A percentile compares a stretch with the other conserved stretches of the same genome.
phyloP scores from a whole-genome alignment of 148 eudicot genomes.

The Rhododendron kiyosumense region DNA sequence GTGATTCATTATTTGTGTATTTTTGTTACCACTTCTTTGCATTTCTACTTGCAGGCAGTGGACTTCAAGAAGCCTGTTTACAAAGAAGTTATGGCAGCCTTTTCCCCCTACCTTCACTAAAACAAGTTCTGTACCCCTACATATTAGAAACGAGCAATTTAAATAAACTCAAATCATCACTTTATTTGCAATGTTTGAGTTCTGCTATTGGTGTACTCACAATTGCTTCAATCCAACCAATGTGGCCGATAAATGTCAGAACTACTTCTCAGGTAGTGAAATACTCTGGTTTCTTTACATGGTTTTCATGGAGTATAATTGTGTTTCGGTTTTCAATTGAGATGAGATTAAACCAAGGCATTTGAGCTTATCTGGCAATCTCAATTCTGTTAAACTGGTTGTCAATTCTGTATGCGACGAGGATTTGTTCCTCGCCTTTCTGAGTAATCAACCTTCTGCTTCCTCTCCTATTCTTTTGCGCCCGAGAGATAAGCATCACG shows the following conservation, averaged over 20 bases:
- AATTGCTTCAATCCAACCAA: neutral
- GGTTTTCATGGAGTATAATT: neutral
- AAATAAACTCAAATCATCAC: neutral
- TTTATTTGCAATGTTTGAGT: neutral
- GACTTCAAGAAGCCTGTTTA: slow-evolving; percentile 86
- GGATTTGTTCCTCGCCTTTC: neutral
- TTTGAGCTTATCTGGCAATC: neutral
- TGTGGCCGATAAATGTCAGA: neutral
- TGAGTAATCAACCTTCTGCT: neutral
- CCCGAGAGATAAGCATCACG: neutral
- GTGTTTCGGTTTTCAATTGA: neutral
- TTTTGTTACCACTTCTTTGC: neutral
- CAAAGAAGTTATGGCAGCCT: slow-evolving; percentile 64
- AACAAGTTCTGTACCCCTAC: neutral
- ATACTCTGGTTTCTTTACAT: neutral
- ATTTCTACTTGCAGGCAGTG: slow-evolving; percentile 58
- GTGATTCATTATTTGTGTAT: neutral
- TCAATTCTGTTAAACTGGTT: neutral
- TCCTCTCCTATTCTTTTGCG: neutral
- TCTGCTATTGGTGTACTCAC: neutral
- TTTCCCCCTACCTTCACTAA: slow-evolving; percentile 64
- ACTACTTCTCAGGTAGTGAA: neutral
- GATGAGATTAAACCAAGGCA: neutral
- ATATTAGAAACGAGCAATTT: neutral
- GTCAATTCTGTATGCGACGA: neutral